Evolutionary conservation across 2,329 filamentous ascomycete species (phyloP).

Genomic region (Claviceps pusilla): DNA sequence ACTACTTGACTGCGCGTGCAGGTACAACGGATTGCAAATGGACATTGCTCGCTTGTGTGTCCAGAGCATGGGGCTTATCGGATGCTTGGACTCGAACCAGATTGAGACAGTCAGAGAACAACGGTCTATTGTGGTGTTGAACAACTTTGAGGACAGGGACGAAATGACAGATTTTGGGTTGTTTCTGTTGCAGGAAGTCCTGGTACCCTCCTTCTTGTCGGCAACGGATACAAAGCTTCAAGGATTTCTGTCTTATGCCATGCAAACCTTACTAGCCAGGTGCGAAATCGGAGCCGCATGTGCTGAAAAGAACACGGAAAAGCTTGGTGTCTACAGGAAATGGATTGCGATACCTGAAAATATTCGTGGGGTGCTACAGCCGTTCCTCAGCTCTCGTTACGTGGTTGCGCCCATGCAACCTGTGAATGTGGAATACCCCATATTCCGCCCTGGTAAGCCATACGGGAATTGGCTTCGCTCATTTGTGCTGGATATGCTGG

Average conservation of each 20-base stretch:
- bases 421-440: constrained; percentile 53
- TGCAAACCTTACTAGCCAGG: constrained; percentile 76
- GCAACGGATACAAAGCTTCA: constrained; percentile 77
- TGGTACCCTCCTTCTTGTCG: constrained; percentile 84
- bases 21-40: constrained; percentile 53
- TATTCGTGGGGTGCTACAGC: constrained; percentile 67
- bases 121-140: constrained; percentile 68
- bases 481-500: constrained; percentile 69
- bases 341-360: constrained; percentile 67
- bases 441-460: constrained; percentile 52
- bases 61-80: constrained; percentile 73
- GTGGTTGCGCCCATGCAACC: constrained; percentile 48
- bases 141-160: constrained; percentile 64
- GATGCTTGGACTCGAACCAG: constrained; percentile 81
- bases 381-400: constrained; percentile 77
- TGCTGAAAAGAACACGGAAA: constrained; percentile 23
- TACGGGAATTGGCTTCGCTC: constrained; percentile 71
- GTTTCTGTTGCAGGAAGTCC: constrained; percentile 69
- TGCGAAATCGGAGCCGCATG: constrained; percentile 54
- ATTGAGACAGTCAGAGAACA: constrained; percentile 68
- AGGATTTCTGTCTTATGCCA: constrained; percentile 82
- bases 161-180: constrained; percentile 79
- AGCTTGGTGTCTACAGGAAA: constrained; percentile 46
- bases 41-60: constrained; percentile 61
- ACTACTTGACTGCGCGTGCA: constrained; percentile 71